Base-by-base conservation (phyloP, 1,284 basidiomycete genomes). In the Papiliotrema nemorosa region DNA sequence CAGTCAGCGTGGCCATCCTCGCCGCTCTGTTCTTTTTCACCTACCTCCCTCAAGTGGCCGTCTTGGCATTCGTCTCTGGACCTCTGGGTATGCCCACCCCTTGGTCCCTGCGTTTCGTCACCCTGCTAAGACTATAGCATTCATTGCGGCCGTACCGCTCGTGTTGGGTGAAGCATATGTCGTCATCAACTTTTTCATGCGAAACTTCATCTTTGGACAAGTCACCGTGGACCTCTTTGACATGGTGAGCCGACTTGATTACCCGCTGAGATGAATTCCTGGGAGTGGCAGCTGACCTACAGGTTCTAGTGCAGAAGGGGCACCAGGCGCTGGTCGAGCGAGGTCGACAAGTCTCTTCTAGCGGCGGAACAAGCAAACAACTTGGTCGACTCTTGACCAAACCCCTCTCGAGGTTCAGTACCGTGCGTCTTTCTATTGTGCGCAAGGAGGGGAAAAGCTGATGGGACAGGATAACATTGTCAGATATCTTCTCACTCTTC, bases 21-120 rank as follows among this genome's bases (percentile, higher is more conserved):
- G 69, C 65, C 16, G 73, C 68, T 18, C 73, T 85, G 60, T 83
- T 84, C 66, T 69, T 80, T 60, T 80, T 86, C 70, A 81, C 83
- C 36, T 87, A 84, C 69, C 64, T 86, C 14, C 85, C 85, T 1
- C 84, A 85, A 67, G 81, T 83, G 34, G 83, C 82, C 26, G 71
- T 86, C 50, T 80, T 85, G 34, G 79, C 82, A 1, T 53, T 85
- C 42, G 78, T 86, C 58, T 80, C 80, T 0, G 84, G 84, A 0
- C 83, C 84, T 2, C 70, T 86, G 24, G 74, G 74, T 72, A 35
- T 31, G 29, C 16, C 13, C 21, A 24, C 10, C 20, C 39, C 12
- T 5, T 40, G 13, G 5, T 40, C 24, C 29, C n/a, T 27, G 9
- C 33, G 9, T 7, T 14, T 7, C 29, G 29, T 31, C 29, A 31